Evolutionary conservation across 352 stramenopile species (phyloP).

Genomic region (Globisporangium camurandrum): DNA sequence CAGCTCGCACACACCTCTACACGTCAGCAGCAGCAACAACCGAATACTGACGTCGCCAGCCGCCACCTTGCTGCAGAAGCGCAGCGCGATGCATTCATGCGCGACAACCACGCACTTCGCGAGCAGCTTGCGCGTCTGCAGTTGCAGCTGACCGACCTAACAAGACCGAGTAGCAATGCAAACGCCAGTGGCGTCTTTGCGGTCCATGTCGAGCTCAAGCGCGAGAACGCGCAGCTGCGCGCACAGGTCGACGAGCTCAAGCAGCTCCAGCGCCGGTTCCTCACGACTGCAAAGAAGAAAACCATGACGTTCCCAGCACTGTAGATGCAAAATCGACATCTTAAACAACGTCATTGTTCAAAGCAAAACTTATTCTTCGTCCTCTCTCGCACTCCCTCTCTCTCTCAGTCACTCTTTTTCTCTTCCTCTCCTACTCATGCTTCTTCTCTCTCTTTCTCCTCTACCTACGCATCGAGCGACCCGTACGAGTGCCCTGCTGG

Average conservation of each 20-base stretch:
- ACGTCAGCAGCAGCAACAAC: slow-evolving; percentile 12
- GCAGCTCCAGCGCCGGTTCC: slow-evolving; percentile 50
- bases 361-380: no score
- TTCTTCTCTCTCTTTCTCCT: not conserved
- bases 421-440: not conserved
- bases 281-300: slow-evolving; percentile 69
- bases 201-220: slow-evolving; percentile 68
- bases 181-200: slow-evolving; percentile 30
- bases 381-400: no score
- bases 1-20: slow-evolving; percentile 1
- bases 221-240: slow-evolving; percentile 60
- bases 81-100: slow-evolving; percentile 16
- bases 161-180: slow-evolving; percentile 9
- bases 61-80: slow-evolving; percentile 12
- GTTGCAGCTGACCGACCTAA: slow-evolving; percentile 22
- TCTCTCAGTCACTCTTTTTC: no score
- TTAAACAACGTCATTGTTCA: no score
- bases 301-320: slow-evolving; percentile 60
- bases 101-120: slow-evolving; percentile 24
- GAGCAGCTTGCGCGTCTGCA: slow-evolving; percentile 33
- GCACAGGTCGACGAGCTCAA: slow-evolving; percentile 69
- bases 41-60: not conserved
- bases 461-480: slow-evolving; percentile 59
- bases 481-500: slow-evolving; percentile 72
- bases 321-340: no score